Base-by-base conservation (phyloP, 208 protist species). In the Acanthamoeba divionensis region DNA sequence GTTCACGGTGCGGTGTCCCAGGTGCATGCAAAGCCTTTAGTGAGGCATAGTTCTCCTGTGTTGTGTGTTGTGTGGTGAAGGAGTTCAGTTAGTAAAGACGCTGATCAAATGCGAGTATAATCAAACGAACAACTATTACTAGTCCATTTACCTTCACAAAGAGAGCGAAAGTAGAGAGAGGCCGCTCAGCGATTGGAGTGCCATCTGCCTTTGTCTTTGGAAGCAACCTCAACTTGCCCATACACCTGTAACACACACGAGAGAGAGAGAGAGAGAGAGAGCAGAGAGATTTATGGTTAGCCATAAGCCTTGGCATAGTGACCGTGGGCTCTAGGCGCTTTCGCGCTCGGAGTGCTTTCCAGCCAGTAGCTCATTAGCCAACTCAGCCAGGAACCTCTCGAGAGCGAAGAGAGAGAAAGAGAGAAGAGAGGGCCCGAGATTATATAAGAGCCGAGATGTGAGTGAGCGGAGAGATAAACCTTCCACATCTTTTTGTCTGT, bases 151-250 rank as follows among this genome's bases (percentile, higher is more conserved):
- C 80, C 80, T 88, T 88, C 31, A 88, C 57, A 71, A 71, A 88
- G 60, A 71, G 60, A 4, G 52, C 44, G 29, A 62, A 88, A 31
- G 80, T 38, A 15, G 66, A 73, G 52, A 18, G 18, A 0, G 52
- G 80, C 6, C 26, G 18, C n/a, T 2, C 1, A 33, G 26, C 44
- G 60, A 62, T 62, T 24, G 80, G 80, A 24, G 80, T 88, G 52
- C 80, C 80, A 31, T 88, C 80, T 62, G 66, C 71, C 80, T 52
- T 71, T 10, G 71, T 12, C 57, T 71, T 66, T 31, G 80, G 80
- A 54, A 88, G n/a, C 12, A 88, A 45, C 55, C 36, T 21, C 10
- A 88, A 44, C 38, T 88, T 66, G 80, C 75, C 50, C 29, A 83
- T 9, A 26, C 75, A 80, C 26, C 69, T 80, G 67, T n/a, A n/a